Conservation (phyloP, 495 filamentous ascomycete species). For the Aspergillus kassunensis region DNA sequence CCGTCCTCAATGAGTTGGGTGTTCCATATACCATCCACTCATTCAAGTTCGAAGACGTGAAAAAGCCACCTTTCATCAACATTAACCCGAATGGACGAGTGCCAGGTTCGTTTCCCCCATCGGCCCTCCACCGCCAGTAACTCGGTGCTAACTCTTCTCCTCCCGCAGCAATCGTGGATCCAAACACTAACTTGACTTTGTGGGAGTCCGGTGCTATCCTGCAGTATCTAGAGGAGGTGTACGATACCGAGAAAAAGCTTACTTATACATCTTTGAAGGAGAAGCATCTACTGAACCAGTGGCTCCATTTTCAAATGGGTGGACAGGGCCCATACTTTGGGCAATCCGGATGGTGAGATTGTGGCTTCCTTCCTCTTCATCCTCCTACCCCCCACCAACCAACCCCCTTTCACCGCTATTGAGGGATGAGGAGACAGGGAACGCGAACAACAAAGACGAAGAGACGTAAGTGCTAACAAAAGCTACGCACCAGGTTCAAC, state of each 20-base stretch:
- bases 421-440: no score
- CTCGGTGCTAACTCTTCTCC: no score
- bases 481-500: constrained; percentile 36
- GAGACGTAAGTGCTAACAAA: constrained; percentile 17
- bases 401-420: no score
- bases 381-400: no score
- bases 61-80: constrained; percentile 8
- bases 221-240: constrained; percentile 33
- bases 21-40: background rate
- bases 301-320: constrained; percentile 38
- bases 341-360: constrained; percentile 10
- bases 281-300: constrained; percentile 29
- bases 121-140: no score
- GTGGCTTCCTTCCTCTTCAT: no score
- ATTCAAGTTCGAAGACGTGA: constrained; percentile 7
- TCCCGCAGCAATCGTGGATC: constrained; percentile 11
- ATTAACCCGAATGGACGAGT: constrained; percentile 11
- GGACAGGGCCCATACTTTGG: constrained; percentile 7
- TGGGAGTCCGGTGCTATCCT: constrained; percentile 27
- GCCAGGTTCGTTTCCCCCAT: background rate
- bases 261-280: constrained; percentile 23
- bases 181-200: constrained; percentile 4
- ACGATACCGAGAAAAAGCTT: constrained; percentile 32
- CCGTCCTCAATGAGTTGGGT: constrained; percentile 3
- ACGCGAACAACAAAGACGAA: no score